phyloP scores from a whole-genome alignment of 1,139 yeast species.

The Debaryomyces sp. region DNA sequence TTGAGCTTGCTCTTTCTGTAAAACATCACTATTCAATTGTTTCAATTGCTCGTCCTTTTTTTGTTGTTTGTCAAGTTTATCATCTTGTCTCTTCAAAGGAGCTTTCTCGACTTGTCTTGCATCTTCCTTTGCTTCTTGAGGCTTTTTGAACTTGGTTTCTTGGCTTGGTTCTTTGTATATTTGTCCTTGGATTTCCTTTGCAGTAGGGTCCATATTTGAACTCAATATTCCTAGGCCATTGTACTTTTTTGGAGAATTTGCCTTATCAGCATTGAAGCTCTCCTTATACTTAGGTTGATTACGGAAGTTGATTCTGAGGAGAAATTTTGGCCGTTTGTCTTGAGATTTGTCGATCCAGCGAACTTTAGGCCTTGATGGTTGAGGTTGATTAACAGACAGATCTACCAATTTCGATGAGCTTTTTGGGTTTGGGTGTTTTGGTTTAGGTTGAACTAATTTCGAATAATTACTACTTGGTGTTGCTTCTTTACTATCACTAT shows the following conservation, averaged over 20 bases:
- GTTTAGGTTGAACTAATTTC: slow-evolving; percentile 15
- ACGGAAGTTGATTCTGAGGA: slow-evolving; percentile 31
- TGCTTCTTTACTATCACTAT: neutral
- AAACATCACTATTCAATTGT: slow-evolving; percentile 23
- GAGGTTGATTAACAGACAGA: slow-evolving; percentile 1
- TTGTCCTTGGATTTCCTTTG: neutral
- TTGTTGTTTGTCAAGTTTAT: slow-evolving; percentile 11
- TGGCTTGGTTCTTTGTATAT: neutral
- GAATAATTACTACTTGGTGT: neutral
- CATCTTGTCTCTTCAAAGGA: neutral
- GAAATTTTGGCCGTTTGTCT: slow-evolving; percentile 32
- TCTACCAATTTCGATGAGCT: neutral
- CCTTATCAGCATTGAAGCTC: slow-evolving; percentile 4
- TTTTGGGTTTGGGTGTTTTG: neutral
- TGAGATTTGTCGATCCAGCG: slow-evolving; percentile 38
- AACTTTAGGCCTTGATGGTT: slow-evolving; percentile 15
- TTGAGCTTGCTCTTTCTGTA: slow-evolving; percentile 16
- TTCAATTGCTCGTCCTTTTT: slow-evolving; percentile 22
- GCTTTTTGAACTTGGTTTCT: neutral
- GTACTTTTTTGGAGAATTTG: slow-evolving; percentile 7
- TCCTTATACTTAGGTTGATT: slow-evolving; percentile 20
- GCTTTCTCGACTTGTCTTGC: neutral
- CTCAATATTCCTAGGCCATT: slow-evolving; percentile 29
- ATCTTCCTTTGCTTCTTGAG: neutral
- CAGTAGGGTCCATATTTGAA: slow-evolving; percentile 5